A percentile compares a stretch with the other conserved stretches of the same genome.
These are phyloP conservation scores for Fomitopsis palustris DNA, from an alignment of 1,284 basidiomycete species.

Conservation along the genomic window DNA sequence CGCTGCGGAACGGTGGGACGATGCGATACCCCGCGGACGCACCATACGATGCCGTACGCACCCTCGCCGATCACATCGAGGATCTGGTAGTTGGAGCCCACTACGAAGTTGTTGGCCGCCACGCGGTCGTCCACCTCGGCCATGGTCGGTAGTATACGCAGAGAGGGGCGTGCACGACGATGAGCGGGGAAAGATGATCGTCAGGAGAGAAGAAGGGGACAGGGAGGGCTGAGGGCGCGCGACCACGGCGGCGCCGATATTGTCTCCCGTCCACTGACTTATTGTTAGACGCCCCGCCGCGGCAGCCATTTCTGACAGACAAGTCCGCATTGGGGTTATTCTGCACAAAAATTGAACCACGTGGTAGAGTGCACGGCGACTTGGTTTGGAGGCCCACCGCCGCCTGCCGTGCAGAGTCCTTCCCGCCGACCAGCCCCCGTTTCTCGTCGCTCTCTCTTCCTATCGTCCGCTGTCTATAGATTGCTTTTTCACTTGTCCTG, in stretches of 20 bases:
- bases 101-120: constrained; percentile 45
- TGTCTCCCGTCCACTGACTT: too few species aligned
- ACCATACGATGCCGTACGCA: constrained; percentile 76
- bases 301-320: background rate
- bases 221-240: background rate
- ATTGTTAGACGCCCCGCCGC: background rate
- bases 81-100: constrained; percentile 63
- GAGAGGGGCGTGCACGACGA: background rate
- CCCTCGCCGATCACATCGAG: constrained; percentile 84
- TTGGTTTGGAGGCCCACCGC: constrained; percentile 5
- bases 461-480: background rate
- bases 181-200: background rate
- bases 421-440: background rate
- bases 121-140: constrained; percentile 45
- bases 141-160: constrained; percentile 6
- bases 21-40: constrained; percentile 17
- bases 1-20: background rate
- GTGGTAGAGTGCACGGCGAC: background rate
- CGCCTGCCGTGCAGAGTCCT: constrained; percentile 4
- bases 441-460: background rate
- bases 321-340: background rate
- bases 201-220: background rate
- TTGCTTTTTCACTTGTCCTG: background rate
- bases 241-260: background rate
- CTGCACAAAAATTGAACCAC: background rate